These are phyloP conservation scores for Curvularia sp. DNA, from an alignment of 2,329 filamentous ascomycete species.

Conservation along the genomic window DNA sequence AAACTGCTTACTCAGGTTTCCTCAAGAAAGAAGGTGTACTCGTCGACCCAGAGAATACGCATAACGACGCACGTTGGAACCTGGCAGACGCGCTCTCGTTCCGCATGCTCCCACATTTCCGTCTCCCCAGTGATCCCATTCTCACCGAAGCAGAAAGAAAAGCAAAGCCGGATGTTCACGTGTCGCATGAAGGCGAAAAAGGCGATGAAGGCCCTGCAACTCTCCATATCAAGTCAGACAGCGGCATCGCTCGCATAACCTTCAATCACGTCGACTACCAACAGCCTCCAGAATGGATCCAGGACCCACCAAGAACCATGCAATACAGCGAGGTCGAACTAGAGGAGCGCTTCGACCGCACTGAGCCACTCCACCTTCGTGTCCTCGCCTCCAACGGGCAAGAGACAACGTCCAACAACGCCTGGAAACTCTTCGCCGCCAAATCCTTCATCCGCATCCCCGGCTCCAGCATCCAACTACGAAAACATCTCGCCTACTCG, in stretches of 20 bases:
- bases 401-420: slow-evolving; percentile 38
- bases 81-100: slow-evolving; percentile 43
- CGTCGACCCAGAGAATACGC: slow-evolving; percentile 18
- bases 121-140: slow-evolving; percentile 34
- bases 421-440: slow-evolving; percentile 45
- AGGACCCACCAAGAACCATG: slow-evolving; percentile 20
- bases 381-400: slow-evolving; percentile 55
- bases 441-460: slow-evolving; percentile 51
- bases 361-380: slow-evolving; percentile 41
- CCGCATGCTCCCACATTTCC: slow-evolving; percentile 37
- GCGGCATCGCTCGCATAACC: slow-evolving; percentile 39
- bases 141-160: slow-evolving; percentile 20
- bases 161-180: slow-evolving; percentile 11
- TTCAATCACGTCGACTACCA: slow-evolving; percentile 35
- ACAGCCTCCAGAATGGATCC: slow-evolving; percentile 21
- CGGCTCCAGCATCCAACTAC: slow-evolving; percentile 49
- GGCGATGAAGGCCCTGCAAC: slow-evolving; percentile 26
- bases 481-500: slow-evolving; percentile 51
- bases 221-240: slow-evolving; percentile 31
- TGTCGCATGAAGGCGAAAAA: slow-evolving; percentile 26
- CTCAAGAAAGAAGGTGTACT: slow-evolving; percentile 2
- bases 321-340: slow-evolving; percentile 39
- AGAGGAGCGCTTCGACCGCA: slow-evolving; percentile 42
- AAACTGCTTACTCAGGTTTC: slow-evolving; percentile 25
- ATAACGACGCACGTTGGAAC: slow-evolving; percentile 43